phyloP scores from a whole-genome alignment of 176 grass and related monocot species.

The Zea mays region Zm-B73-REFERENCE-NAM-5.0 NC_050104.1:68638501-68639000 shows the following conservation, averaged over 20 bases:
- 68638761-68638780: not conserved
- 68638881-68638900: not conserved
- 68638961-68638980: not conserved
- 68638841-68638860: not conserved
- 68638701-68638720: conserved; percentile 43
- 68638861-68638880: not conserved
- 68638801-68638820: conserved; percentile 33
- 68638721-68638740: conserved; percentile 23
- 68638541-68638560: not conserved
- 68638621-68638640: not conserved
- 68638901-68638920: not conserved
- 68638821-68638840: conserved; percentile 15
- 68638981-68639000: conserved; percentile 32
- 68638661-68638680: conserved; percentile 47
- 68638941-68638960: not conserved
- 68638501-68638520: not conserved
- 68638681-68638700: not conserved
- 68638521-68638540: not conserved
- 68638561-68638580: not conserved
- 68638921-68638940: conserved; percentile 44
- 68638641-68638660: conserved; percentile 36
- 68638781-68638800: not conserved
- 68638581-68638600: not conserved
- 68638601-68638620: not conserved
- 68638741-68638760: not conserved